Percentiles rank a stretch among this genome's conserved stretches.
phyloP scores from a whole-genome alignment of 208 protist species.

The Wallacemonas sp. region DNA sequence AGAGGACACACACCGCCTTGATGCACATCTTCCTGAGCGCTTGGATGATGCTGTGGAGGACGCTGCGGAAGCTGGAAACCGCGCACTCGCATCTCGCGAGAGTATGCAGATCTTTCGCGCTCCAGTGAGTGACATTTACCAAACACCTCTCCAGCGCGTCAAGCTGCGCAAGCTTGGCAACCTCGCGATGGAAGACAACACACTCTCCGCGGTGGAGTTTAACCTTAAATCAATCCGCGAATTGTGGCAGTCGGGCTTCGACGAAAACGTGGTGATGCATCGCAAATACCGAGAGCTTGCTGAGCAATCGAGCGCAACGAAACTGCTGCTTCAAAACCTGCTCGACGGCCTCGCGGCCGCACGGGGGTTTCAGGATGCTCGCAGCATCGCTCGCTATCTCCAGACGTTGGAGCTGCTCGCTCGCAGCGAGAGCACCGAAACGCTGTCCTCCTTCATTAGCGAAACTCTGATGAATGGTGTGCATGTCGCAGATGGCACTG shows the following conservation, averaged over 20 bases:
- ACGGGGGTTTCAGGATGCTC: constrained; percentile 45
- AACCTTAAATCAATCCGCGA: constrained; percentile 73
- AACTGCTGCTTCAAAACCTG: constrained; percentile 70
- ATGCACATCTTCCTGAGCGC: constrained; percentile 46
- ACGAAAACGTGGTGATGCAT: constrained; percentile 83
- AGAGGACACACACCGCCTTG: constrained; percentile 21
- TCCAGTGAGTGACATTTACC: constrained; percentile 74
- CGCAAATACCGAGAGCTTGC: constrained; percentile 66
- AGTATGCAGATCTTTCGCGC: constrained; percentile 71
- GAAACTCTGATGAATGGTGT: constrained; percentile 44
- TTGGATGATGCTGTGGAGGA: constrained; percentile 68
- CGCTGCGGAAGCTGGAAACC: constrained; percentile 62
- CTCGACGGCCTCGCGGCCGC: constrained; percentile 77
- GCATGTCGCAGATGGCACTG: not conserved
- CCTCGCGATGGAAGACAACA: constrained; percentile 43
- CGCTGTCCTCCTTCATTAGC: constrained; percentile 54
- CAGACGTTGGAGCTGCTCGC: constrained; percentile 79
- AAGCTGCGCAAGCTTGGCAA: constrained; percentile 43
- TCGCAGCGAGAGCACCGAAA: constrained; percentile 63
- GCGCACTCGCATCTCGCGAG: constrained; percentile 30
- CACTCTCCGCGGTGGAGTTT: constrained; percentile 79
- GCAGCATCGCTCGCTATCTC: constrained; percentile 54
- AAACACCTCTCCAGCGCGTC: constrained; percentile 40
- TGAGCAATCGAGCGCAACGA: constrained; percentile 44
- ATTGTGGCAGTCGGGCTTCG: constrained; percentile 73